These are phyloP conservation scores for Fusarium sp. DNA, from an alignment of 2,329 filamentous ascomycete genomes.

Conservation along the genomic window DNA sequence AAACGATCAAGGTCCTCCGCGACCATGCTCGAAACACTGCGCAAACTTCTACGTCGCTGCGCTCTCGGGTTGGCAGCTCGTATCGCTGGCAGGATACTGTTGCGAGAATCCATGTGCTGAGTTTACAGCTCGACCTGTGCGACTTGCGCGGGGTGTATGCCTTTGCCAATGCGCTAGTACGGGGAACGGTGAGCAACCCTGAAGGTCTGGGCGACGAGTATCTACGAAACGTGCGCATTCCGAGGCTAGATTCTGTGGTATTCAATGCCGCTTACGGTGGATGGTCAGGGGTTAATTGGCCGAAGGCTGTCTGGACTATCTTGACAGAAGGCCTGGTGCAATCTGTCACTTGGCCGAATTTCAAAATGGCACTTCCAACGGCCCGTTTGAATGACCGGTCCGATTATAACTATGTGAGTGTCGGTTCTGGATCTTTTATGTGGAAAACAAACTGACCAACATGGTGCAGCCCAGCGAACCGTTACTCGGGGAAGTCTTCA, in stretches of 20 bases:
- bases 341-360: slow-evolving; percentile 82
- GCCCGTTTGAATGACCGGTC: slow-evolving; percentile 60
- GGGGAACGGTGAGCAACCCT: slow-evolving; percentile 63
- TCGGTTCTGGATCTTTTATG: neutral
- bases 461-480: slow-evolving; percentile 66
- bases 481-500: slow-evolving; percentile 85
- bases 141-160: slow-evolving; percentile 66
- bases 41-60: slow-evolving; percentile 56
- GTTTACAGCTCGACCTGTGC: slow-evolving; percentile 73
- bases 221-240: slow-evolving; percentile 66
- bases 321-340: slow-evolving; percentile 74
- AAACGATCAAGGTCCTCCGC: slow-evolving; percentile 77
- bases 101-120: slow-evolving; percentile 70
- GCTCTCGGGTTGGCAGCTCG: slow-evolving; percentile 55
- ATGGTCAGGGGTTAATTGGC: slow-evolving; percentile 85
- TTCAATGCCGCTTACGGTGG: slow-evolving; percentile 93
- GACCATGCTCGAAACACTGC: slow-evolving; percentile 67
- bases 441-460: slow-evolving; percentile 8
- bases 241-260: slow-evolving; percentile 83
- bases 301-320: slow-evolving; percentile 66
- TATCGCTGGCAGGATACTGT: slow-evolving; percentile 59
- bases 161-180: slow-evolving; percentile 64
- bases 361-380: slow-evolving; percentile 75
- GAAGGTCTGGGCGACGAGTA: slow-evolving; percentile 56
- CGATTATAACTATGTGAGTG: slow-evolving; percentile 55